Conservation (phyloP, 2,329 filamentous ascomycete species). For the Cephalotrichum gorgonifer region DNA sequence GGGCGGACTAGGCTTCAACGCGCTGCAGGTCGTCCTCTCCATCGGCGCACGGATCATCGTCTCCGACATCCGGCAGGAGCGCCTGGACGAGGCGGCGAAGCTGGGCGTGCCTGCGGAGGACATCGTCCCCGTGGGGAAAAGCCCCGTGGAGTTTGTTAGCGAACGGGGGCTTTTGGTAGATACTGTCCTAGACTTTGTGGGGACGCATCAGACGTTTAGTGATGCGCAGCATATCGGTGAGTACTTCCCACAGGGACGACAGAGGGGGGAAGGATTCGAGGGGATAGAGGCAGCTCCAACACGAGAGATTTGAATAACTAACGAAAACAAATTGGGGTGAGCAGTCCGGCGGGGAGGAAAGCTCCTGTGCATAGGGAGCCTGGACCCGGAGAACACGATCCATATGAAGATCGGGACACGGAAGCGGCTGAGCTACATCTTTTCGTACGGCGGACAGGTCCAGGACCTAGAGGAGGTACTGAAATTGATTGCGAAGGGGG, state of each 20-base stretch:
- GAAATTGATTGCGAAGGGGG: constrained; percentile 19
- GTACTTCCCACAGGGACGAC: constrained; percentile 6
- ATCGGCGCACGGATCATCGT: constrained; percentile 43
- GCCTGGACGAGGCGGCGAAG: constrained; percentile 9
- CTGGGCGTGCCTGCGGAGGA: constrained; percentile 15
- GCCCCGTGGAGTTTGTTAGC: constrained; percentile 17
- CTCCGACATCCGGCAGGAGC: constrained; percentile 9
- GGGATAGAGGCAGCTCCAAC: too few species aligned
- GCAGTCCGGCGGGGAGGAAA: constrained; percentile 24
- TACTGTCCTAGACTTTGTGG: constrained; percentile 22
- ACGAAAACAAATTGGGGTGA: not conserved
- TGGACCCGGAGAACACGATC: constrained; percentile 25
- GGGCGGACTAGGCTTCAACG: constrained; percentile 29
- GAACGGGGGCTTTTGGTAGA: constrained; percentile 16
- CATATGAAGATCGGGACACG: constrained; percentile 32
- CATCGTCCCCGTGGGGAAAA: constrained; percentile 18
- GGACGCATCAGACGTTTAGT: constrained; percentile 22
- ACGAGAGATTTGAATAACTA: not conserved
- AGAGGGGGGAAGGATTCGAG: too few species aligned
- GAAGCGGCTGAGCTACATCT: constrained; percentile 28
- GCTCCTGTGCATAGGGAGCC: constrained; percentile 27
- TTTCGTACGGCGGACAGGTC: constrained; percentile 30
- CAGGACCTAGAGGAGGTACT: constrained; percentile 24
- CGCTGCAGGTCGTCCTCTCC: constrained; percentile 22
- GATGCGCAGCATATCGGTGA: constrained; percentile 23